Base-by-base conservation (phyloP, 2,329 filamentous ascomycete species). In the Fusarium mexicanum region DNA sequence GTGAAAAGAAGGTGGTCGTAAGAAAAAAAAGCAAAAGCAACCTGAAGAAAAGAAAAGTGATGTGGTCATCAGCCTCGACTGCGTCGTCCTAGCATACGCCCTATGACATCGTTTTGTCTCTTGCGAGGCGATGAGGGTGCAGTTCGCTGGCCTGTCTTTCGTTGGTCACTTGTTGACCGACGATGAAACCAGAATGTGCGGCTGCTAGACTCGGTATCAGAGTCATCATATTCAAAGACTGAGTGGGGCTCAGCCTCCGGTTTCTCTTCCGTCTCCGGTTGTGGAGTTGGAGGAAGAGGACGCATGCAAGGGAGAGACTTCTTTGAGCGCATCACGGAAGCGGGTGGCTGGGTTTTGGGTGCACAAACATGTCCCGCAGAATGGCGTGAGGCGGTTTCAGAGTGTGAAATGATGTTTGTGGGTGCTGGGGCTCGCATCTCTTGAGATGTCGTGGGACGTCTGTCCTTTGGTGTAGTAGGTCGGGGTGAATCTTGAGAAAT, bases 161-260 rank as follows among this genome's bases (percentile, higher is more conserved):
- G 77, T 37, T 77, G 75, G 38, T 79, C 76, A 33, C 84, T 83
- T 18, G 78, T 75, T n/a, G 81, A 79, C 20, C 83, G 81, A 63
- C 79, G 81, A 71, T 84, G 83, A 65, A 88, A 83, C 24, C 84
- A 85, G 61, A 87, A 85, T 24, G 85, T 80, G 9, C 82, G 80
- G n/a, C 72, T 67, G 7, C 64, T 71, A 38, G 58, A 77, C 75
- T 86, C 85, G 18, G 78, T 78, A 74, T 86, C 85, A 20, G 78
- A 79, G 66, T 88, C 86, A 67, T 88, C 86, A 20, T 82, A 74
- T 48, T 88, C 87, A 69, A 88, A 88, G 31, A 88, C 84, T 5
- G 86, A 88, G n/a, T 83, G 78, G 16, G 76, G 72, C 55, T 76
- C 75, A 50, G 35, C 46, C 33, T 62, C 64, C 43, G 57, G 41